Percentiles rank a stretch among this genome's conserved stretches.
phyloP scores from a whole-genome alignment of 441 rosid species.

The Populus hybrid region DNA sequence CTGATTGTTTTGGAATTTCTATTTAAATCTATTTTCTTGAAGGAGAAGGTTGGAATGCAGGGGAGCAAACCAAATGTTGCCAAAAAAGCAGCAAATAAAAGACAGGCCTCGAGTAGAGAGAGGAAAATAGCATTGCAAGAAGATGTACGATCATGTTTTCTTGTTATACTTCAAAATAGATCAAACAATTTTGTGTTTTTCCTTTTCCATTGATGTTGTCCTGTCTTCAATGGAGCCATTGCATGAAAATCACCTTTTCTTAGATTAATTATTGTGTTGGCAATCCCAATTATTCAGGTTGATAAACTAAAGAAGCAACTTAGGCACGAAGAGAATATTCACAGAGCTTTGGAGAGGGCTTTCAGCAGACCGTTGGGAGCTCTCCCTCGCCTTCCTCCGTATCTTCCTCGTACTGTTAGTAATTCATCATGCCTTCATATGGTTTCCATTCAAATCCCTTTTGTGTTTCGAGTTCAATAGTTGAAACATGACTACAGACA shows the following conservation, averaged over 20 bases:
- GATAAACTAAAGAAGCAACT: slow-evolving; percentile 84
- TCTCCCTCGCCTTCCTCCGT: slow-evolving; percentile 91
- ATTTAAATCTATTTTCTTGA: slow-evolving; percentile 14
- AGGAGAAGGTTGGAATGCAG: slow-evolving; percentile 45
- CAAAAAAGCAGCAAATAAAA: slow-evolving; percentile 31
- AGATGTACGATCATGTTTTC: slow-evolving; percentile 48
- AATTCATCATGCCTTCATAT: slow-evolving; percentile 10
- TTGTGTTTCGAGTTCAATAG: not conserved
- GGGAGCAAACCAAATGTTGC: slow-evolving; percentile 32
- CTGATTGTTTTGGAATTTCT: not conserved
- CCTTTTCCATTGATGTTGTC: not conserved
- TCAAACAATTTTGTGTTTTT: not conserved
- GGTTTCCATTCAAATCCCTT: not conserved
- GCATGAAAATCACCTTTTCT: not conserved
- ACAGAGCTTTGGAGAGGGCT: slow-evolving; percentile 84
- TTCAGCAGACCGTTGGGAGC: slow-evolving; percentile 81
- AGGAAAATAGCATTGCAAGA: slow-evolving; percentile 61
- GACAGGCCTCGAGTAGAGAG: slow-evolving; percentile 35
- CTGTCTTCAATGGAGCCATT: not conserved
- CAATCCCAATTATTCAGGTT: slow-evolving; percentile 42
- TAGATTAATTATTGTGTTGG: not conserved
- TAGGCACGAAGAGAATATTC: slow-evolving; percentile 75
- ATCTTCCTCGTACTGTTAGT: slow-evolving; percentile 77
- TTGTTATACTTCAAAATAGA: not conserved
- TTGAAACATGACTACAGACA: not conserved